Conservation (phyloP, 2,329 filamentous ascomycete genomes). For the Neofusicoccum parvum region DNA sequence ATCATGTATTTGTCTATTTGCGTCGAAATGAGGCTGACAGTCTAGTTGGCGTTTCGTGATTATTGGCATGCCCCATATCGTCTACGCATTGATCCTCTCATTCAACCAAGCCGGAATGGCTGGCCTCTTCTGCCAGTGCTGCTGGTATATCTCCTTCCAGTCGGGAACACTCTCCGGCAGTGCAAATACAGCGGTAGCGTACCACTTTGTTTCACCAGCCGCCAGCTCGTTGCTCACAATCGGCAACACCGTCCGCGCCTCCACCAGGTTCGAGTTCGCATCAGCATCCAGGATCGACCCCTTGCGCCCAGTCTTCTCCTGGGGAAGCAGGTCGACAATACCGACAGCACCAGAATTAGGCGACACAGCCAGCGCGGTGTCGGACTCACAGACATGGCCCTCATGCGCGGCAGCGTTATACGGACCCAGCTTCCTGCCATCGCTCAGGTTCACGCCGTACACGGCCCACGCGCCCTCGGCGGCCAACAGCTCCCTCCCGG, state of each 20-base stretch:
- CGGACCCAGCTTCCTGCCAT: slow-evolving; percentile 57
- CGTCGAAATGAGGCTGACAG: background rate
- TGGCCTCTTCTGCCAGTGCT: slow-evolving; percentile 38
- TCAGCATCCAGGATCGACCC: slow-evolving; percentile 67
- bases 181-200: slow-evolving; percentile 71
- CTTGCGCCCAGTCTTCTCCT: slow-evolving; percentile 56
- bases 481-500: slow-evolving; percentile 64
- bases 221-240: slow-evolving; percentile 65
- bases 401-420: slow-evolving; percentile 45
- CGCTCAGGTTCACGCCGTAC: slow-evolving; percentile 58
- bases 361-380: slow-evolving; percentile 43
- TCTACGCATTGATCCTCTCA: slow-evolving; percentile 22
- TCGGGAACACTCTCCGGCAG: slow-evolving; percentile 50
- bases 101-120: slow-evolving; percentile 30
- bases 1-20: background rate
- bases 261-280: slow-evolving; percentile 76
- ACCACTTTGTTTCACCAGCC: slow-evolving; percentile 63
- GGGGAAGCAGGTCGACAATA: slow-evolving; percentile 47
- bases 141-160: slow-evolving; percentile 22
- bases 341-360: slow-evolving; percentile 55
- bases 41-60: background rate
- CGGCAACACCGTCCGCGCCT: slow-evolving; percentile 72
- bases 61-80: background rate
- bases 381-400: slow-evolving; percentile 36
- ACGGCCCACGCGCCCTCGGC: slow-evolving; percentile 78